phyloP scores from a whole-genome alignment of 495 filamentous ascomycete genomes.

The Friedmanniomyces endolithicus region DNA sequence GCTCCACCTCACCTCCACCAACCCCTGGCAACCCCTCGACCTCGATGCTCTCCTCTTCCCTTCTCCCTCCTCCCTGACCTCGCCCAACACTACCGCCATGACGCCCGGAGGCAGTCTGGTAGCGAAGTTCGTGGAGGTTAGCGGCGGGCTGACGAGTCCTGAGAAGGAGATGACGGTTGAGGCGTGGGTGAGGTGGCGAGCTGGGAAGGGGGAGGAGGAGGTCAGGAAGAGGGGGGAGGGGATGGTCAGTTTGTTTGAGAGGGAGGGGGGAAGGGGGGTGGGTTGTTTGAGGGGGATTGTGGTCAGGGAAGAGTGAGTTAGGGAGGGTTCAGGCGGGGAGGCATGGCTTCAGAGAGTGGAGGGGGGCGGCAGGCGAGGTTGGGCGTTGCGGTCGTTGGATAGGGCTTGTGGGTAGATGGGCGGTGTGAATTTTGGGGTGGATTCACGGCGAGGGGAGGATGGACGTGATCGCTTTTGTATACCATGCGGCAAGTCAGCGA shows the following conservation, averaged over 20 bases:
- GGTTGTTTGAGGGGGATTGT: slow-evolving; percentile 57
- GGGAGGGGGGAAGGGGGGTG: slow-evolving; percentile 66
- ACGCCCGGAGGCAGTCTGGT: slow-evolving; percentile 19
- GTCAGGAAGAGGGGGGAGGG: slow-evolving; percentile 69
- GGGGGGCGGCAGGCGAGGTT: neutral
- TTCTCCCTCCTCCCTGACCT: slow-evolving; percentile 17
- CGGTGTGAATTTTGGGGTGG: too few relatives aligned
- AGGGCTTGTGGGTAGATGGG: too few relatives aligned
- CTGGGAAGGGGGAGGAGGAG: slow-evolving; percentile 62
- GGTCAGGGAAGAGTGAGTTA: neutral
- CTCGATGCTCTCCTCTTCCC: slow-evolving; percentile 49
- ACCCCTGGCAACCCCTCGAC: slow-evolving; percentile 64
- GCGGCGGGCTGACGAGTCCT: slow-evolving; percentile 47
- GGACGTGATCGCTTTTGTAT: too few relatives aligned
- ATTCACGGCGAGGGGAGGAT: too few relatives aligned
- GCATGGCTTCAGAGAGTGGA: neutral
- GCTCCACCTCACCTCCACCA: slow-evolving; percentile 23
- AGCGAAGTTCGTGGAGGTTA: slow-evolving; percentile 32
- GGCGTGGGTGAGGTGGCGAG: slow-evolving; percentile 80
- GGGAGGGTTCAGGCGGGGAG: neutral
- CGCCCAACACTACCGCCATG: too few relatives aligned
- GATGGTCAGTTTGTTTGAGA: slow-evolving; percentile 68
- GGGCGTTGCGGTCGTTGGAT: neutral
- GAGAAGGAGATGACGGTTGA: slow-evolving; percentile 87
- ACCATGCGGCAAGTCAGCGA: too few relatives aligned